Percentiles rank a stretch among this genome's conserved stretches.
phyloP scores from a whole-genome alignment of 345 rosid genomes.

The Sonneratia caseolaris region DNA sequence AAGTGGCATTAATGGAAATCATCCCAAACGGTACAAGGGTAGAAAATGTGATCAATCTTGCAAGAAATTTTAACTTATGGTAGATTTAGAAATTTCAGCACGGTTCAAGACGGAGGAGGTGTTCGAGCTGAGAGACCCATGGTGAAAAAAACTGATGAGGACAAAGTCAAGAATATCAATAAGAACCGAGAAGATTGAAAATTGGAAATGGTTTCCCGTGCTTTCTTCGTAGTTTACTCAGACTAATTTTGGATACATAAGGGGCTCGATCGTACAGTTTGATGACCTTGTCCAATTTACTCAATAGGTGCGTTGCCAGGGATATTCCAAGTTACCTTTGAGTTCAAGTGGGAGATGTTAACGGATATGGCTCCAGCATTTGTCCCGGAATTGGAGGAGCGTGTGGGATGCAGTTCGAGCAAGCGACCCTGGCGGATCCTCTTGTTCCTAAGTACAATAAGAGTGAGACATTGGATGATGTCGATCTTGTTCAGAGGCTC shows the following conservation, averaged over 20 bases:
- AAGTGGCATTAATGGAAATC: too few relatives aligned
- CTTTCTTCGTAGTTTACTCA: too few relatives aligned
- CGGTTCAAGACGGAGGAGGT: conserved; percentile 58
- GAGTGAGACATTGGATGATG: conserved; percentile 66
- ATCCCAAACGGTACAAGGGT: too few relatives aligned
- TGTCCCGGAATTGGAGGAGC: conserved; percentile 81
- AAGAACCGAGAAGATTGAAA: too few relatives aligned
- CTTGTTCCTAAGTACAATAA: conserved; percentile 59
- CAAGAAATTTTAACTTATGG: too few relatives aligned
- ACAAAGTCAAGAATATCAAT: too few relatives aligned
- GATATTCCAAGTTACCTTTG: conserved; percentile 86
- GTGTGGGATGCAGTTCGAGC: conserved; percentile 98
- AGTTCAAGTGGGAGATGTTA: conserved; percentile 61
- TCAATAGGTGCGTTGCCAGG: conserved; percentile 71
- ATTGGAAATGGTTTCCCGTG: background rate
- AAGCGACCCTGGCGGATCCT: conserved; percentile 78
- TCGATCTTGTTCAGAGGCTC: conserved; percentile 87
- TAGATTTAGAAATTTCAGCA: conserved; percentile 14
- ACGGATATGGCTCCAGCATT: conserved; percentile 72
- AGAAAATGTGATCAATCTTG: too few relatives aligned
- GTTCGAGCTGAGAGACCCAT: conserved; percentile 80
- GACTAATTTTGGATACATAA: too few relatives aligned
- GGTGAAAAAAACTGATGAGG: conserved; percentile 28
- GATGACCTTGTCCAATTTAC: background rate
- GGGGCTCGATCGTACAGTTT: background rate